These are phyloP conservation scores for Luffa acutangula DNA, from an alignment of 306 rosid species.

Conservation along the genomic window DNA sequence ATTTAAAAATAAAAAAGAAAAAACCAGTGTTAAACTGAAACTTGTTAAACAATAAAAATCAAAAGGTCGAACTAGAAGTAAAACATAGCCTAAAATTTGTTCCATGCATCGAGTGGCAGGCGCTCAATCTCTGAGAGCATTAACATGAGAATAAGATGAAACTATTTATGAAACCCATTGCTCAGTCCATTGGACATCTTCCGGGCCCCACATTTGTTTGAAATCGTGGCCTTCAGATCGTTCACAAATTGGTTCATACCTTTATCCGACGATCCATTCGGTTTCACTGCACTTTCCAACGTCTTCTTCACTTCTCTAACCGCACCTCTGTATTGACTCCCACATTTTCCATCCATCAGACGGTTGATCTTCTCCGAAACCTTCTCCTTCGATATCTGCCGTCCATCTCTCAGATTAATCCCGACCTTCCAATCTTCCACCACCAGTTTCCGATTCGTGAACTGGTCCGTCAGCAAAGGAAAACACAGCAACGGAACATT, in stretches of 20 bases:
- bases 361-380: conserved; percentile 25
- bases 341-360: conserved; percentile 28
- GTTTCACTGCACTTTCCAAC: conserved; percentile 23
- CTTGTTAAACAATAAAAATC: no score
- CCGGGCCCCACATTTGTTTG: not conserved
- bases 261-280: conserved; percentile 36
- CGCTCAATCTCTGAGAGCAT: no score
- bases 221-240: conserved; percentile 11
- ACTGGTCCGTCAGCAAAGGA: conserved; percentile 47
- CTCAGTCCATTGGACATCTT: not conserved
- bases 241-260: conserved; percentile 27
- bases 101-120: no score
- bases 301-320: conserved; percentile 17
- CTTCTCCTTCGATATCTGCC: conserved; percentile 8
- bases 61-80: no score
- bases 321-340: conserved; percentile 17
- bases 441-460: conserved; percentile 46
- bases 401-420: conserved; percentile 18
- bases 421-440: conserved; percentile 60
- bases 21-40: no score
- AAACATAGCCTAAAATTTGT: no score
- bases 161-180: not conserved
- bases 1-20: no score
- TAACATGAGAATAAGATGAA: no score
- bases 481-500: conserved; percentile 39